Conservation (phyloP, 2,329 filamentous ascomycete species). For the Aspergillus cejpii region DNA sequence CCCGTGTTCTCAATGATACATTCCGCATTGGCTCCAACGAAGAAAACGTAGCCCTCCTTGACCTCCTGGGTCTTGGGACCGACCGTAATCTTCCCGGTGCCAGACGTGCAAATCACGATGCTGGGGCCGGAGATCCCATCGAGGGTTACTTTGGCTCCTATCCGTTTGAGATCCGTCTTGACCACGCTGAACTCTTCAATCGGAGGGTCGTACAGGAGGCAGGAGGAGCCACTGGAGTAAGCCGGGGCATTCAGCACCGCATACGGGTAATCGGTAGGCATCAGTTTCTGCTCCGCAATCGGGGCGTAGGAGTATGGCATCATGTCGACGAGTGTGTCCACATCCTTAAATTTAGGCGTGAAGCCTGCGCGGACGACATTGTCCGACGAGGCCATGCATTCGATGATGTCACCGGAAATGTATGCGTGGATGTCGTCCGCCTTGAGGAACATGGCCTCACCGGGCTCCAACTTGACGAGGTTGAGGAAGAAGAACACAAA, state of each 20-base stretch:
- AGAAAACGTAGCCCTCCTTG: constrained; percentile 67
- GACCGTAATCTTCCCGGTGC: constrained; percentile 75
- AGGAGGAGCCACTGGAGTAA: constrained; percentile 68
- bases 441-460: constrained; percentile 91
- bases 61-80: constrained; percentile 72
- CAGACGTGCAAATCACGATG: constrained; percentile 83
- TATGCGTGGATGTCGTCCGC: constrained; percentile 98
- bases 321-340: constrained; percentile 79
- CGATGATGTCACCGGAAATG: constrained; percentile 70
- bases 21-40: constrained; percentile 83
- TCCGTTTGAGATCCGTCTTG: constrained; percentile 63
- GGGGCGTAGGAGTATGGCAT: constrained; percentile 93
- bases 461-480: constrained; percentile 77
- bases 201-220: constrained; percentile 81
- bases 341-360: constrained; percentile 98
- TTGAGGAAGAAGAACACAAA: constrained; percentile 98
- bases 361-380: constrained; percentile 96
- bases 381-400: constrained; percentile 99
- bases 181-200: constrained; percentile 95
- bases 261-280: constrained; percentile 77
- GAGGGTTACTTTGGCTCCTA: constrained; percentile 77
- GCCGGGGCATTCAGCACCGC: constrained; percentile 71
- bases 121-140: constrained; percentile 82
- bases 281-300: constrained; percentile 91
- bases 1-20: constrained; percentile 63